Evolutionary conservation across 164 flowering plant species (phyloP), one percentile per base, ranked within the genome.

Genomic region (Stephania cephalantha): DNA sequence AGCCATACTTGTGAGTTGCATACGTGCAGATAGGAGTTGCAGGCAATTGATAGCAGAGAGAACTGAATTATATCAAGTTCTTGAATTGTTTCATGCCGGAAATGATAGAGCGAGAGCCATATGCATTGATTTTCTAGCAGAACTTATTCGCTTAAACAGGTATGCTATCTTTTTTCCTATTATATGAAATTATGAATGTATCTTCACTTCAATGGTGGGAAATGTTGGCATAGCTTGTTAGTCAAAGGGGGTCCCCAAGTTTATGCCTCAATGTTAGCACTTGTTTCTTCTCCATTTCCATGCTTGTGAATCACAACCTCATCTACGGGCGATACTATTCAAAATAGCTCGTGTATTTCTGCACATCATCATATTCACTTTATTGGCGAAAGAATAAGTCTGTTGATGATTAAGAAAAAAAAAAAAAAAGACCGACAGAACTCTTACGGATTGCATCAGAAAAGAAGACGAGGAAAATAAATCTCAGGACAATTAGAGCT

Each of bases 31-130:
- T 78, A 84, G 74, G 79, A 82, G 81, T 76, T 87, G 89, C 85
- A 84, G 84, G 78, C 80, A 75, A 78, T 73, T 84, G 72, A 85
- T 90, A 81, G 97, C 92, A 46, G 78, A 69, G 66, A 80, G 81
- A 80, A 85, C 85, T 22, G 89, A 91, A 73, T 71, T 87, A 68
- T 76, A 85, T 72, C 87, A 82, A 63, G 87, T 91, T 78, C 91
- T 90, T 71, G 91, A 90, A 72, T 72, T 88, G 75, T 88, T 90
- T 84, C 91, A 91, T 85, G 76, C 78, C 67, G 91, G 92, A 75
- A 79, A 83, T 78, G 94, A 90, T 73, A 77, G 75, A 44, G 84
- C 77, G 4, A 87, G 82, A 76, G 84, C 88, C 73, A 75, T 85
- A 35, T 90, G 97, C 78, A 80, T 87, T 50, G 89, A 85, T 20